Evolutionary conservation across 176 grass and related monocot species (phyloP).

Genomic region (Triticum monococcum): DNA sequence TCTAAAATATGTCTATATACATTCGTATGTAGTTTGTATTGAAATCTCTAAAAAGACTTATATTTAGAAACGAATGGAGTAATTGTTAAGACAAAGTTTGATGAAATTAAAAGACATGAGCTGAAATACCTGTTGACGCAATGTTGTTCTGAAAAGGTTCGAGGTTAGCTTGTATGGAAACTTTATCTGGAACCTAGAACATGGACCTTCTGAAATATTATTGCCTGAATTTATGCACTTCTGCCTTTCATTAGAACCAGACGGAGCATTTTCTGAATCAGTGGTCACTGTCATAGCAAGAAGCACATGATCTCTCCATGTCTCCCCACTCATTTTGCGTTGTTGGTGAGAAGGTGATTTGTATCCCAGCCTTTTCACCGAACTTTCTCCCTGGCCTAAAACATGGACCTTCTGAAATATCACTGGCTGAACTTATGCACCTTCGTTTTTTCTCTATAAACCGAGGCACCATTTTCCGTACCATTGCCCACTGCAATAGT

Average conservation of each 20-base stretch:
- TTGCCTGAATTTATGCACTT: neutral
- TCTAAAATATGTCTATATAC: too few relatives aligned
- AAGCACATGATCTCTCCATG: slow-evolving; percentile 1
- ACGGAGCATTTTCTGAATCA: slow-evolving; percentile 8
- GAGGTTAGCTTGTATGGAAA: neutral
- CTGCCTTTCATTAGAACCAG: slow-evolving; percentile 15
- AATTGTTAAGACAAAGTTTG: neutral
- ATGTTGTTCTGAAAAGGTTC: neutral
- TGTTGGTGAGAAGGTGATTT: neutral
- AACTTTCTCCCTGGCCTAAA: slow-evolving; percentile 15
- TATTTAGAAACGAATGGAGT: too few relatives aligned
- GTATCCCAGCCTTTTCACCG: neutral
- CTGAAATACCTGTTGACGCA: slow-evolving; percentile 27
- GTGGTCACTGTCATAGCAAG: slow-evolving; percentile 3
- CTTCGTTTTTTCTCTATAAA: slow-evolving; percentile 27
- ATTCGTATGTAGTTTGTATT: too few relatives aligned
- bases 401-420: slow-evolving; percentile 29
- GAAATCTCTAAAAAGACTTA: too few relatives aligned
- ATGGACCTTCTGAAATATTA: slow-evolving; percentile 18
- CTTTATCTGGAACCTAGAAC: slow-evolving; percentile 23
- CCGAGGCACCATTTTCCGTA: neutral
- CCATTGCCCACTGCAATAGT: neutral
- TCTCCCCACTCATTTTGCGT: slow-evolving; percentile 8
- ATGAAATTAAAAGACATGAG: neutral
- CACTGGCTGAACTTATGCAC: neutral